Evolutionary conservation across 1,139 yeast species (phyloP).

Genomic region (Casaregolazyma lundiana): DNA sequence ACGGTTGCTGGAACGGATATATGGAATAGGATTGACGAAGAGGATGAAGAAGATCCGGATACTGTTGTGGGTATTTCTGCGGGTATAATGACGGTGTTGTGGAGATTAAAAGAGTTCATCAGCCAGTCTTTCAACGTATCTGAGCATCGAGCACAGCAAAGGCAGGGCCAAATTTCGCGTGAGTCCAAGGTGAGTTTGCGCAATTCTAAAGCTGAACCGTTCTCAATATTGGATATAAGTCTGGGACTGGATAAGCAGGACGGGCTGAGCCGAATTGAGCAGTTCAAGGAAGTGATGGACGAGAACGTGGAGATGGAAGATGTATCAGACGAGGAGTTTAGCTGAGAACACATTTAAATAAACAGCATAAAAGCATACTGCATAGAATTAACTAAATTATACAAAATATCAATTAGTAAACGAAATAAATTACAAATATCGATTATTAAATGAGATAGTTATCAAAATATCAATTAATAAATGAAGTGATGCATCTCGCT

Average conservation of each 20-base stretch:
- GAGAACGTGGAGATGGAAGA: neutral
- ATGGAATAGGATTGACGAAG: constrained; percentile 9
- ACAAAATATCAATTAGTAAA: too few species aligned
- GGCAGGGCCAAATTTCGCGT: neutral
- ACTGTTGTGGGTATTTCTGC: constrained; percentile 11
- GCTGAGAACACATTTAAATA: too few species aligned
- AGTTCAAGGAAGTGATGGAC: constrained; percentile 3
- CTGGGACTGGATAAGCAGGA: neutral
- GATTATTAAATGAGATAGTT: too few species aligned
- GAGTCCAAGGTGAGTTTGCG: neutral
- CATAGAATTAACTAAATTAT: too few species aligned
- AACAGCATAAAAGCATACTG: too few species aligned
- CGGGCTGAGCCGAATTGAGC: constrained; percentile 1
- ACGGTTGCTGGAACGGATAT: constrained; percentile 2
- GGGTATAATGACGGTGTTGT: constrained; percentile 8
- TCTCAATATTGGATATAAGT: neutral
- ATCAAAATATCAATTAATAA: too few species aligned
- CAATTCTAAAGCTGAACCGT: neutral
- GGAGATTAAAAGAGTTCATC: constrained; percentile 11
- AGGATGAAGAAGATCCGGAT: constrained; percentile 10
- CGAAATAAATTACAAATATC: too few species aligned
- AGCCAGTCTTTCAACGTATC: constrained; percentile 11
- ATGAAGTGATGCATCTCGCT: neutral
- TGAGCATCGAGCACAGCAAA: constrained; percentile 6
- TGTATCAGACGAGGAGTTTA: neutral